A percentile compares a stretch with the other conserved stretches of the same genome.
phyloP scores from a whole-genome alignment of 108 stramenopile species.

The Nitzschia inconspicua region DNA sequence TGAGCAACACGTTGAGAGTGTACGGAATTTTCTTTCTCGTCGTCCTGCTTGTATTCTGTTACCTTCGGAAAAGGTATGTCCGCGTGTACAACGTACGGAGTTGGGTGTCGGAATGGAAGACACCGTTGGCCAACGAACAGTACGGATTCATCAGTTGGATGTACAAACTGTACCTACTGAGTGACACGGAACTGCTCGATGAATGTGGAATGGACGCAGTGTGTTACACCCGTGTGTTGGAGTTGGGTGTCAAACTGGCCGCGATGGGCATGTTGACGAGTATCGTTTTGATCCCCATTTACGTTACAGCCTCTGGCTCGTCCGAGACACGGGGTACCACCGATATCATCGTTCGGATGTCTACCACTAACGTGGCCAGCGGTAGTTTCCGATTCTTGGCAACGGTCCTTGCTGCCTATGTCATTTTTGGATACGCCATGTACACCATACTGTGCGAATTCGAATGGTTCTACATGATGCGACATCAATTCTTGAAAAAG shows the following conservation, averaged over 20 bases:
- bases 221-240: conserved; percentile 43
- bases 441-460: conserved; percentile 53
- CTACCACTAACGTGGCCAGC: conserved; percentile 44
- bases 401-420: conserved; percentile 56
- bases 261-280: conserved; percentile 42
- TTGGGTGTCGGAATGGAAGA: conserved; percentile 36
- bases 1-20: conserved; percentile 37
- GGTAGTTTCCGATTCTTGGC: conserved; percentile 31
- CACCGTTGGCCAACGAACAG: conserved; percentile 39
- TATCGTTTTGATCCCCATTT: conserved; percentile 38
- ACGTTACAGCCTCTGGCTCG: conserved; percentile 18
- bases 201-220: conserved; percentile 67
- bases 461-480: conserved; percentile 52
- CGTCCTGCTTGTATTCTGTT: conserved; percentile 37
- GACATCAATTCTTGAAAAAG: conserved; percentile 43
- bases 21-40: conserved; percentile 54
- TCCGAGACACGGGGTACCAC: conserved; percentile 5
- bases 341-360: conserved; percentile 16
- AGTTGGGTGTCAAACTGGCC: conserved; percentile 50
- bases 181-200: conserved; percentile 49
- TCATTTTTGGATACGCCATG: conserved; percentile 68
- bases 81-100: conserved; percentile 46
- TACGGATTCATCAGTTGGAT: conserved; percentile 57
- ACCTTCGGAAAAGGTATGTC: conserved; percentile 43
- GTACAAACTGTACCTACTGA: conserved; percentile 43